Evolutionary conservation across 495 filamentous ascomycete genomes (phyloP), one percentile per base, ranked within the genome.

Genomic region (Bryoglossum gracile): DNA sequence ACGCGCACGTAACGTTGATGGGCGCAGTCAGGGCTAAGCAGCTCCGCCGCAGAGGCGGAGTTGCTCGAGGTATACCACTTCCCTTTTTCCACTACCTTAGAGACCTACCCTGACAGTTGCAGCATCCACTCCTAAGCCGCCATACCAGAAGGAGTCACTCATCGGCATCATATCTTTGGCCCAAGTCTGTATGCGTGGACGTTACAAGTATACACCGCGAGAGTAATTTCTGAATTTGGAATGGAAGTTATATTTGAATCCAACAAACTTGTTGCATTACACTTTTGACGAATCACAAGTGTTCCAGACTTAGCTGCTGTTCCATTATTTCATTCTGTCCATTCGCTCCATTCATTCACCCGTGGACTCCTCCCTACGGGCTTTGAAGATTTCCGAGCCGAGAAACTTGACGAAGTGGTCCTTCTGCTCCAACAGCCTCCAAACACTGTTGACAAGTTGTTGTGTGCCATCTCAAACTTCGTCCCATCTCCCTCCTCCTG

Each of bases 131-230:
- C 35, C 46, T 48, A 19, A 37, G 14, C 19, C 35, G 21, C 35
- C 34, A 39, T 38, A 25, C 14, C 33, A 40, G 46, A 48, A 41
- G 46, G 46, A 40, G 17, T 39, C 19, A n/a, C 35, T 48, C 21
- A 48, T 48, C 18, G 46, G 46, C 16, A 26, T 48, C 4, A 48
- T 48, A 38, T 48, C 46, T 40, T 30, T 48, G 19, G 46, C 46
- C 35, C 33, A 48, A 23, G 46, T 48, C 46, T 48, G 34, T 48
- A 30, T 48, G 33, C 35, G 34, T 30, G 46, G 46, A 14, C 23
- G 35, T 40, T 48, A 48, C 34, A 34, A 46, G 43, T 46, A 46
- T 35, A 35, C 43, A 45, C 21, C 43, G 14, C 3, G 43, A 46
- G 43, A 22, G 26, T 17, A 34, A 36, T 46, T 46, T 26, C 40